Conservation (phyloP, 2,329 filamentous ascomycete genomes). For the Claviceps sp. region DNA sequence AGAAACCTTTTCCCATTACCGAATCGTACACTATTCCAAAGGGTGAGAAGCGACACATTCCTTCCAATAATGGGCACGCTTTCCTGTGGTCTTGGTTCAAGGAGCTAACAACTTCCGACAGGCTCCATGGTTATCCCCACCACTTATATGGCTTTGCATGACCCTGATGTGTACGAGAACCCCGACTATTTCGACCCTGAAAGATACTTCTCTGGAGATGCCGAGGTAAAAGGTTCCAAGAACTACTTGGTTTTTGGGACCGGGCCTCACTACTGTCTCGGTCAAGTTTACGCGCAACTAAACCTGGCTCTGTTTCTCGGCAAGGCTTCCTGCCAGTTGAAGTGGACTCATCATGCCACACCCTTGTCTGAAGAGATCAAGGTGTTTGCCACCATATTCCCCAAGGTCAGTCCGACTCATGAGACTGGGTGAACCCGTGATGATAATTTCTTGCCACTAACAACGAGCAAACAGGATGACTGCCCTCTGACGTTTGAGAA, state of each 20-base stretch:
- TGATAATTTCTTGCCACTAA: neutral
- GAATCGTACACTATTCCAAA: slow-evolving; percentile 85
- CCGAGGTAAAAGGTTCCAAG: slow-evolving; percentile 74
- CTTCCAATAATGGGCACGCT: neutral
- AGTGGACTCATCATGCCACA: slow-evolving; percentile 85
- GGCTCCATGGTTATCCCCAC: slow-evolving; percentile 91
- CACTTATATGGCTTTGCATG: slow-evolving; percentile 79
- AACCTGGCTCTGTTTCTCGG: slow-evolving; percentile 84
- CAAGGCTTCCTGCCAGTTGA: slow-evolving; percentile 72
- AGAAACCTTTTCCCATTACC: slow-evolving; percentile 90
- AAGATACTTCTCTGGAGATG: slow-evolving; percentile 79
- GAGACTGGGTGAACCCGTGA: neutral
- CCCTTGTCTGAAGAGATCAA: slow-evolving; percentile 84
- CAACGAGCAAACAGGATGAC: slow-evolving; percentile 47
- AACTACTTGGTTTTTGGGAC: slow-evolving; percentile 96
- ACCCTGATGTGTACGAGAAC: slow-evolving; percentile 82
- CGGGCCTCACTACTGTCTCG: slow-evolving; percentile 91
- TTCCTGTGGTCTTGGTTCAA: neutral
- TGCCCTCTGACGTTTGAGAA: slow-evolving; percentile 63
- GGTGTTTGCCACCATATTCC: slow-evolving; percentile 97
- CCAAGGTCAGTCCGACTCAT: slow-evolving; percentile 52
- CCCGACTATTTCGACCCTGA: slow-evolving; percentile 85
- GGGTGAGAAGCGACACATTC: slow-evolving; percentile 31
- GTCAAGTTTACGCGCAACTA: slow-evolving; percentile 79
- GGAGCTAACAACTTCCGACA: slow-evolving; percentile 11